Evolutionary conservation across 2,329 filamentous ascomycete genomes (phyloP).

Genomic region (Fonsecaea erecta): DNA sequence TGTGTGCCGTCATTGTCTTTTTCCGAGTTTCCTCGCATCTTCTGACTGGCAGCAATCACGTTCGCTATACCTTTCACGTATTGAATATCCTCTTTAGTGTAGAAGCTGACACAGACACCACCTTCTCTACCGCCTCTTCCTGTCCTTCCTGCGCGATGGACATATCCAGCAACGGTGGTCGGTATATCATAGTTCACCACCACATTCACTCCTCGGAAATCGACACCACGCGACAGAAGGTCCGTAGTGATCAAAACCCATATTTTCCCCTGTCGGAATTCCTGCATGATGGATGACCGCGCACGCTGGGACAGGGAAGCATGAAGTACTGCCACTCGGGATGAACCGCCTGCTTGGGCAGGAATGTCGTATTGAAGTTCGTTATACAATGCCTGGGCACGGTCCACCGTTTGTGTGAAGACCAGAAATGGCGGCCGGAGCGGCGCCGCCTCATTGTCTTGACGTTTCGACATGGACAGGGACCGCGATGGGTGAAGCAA

Average conservation of each 20-base stretch:
- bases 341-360: conserved; percentile 78
- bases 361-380: conserved; percentile 96
- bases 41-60: conserved; percentile 83
- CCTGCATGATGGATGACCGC: conserved; percentile 80
- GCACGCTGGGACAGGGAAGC: conserved; percentile 78
- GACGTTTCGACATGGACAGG: conserved; percentile 51
- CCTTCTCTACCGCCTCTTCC: conserved; percentile 85
- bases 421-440: conserved; percentile 89
- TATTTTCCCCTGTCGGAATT: conserved; percentile 87
- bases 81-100: conserved; percentile 91
- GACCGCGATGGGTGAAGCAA: conserved; percentile 70
- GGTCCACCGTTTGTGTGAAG: conserved; percentile 93
- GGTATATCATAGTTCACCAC: conserved; percentile 98
- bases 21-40: conserved; percentile 56
- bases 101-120: conserved; percentile 89
- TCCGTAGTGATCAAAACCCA: conserved; percentile 98
- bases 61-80: conserved; percentile 91
- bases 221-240: conserved; percentile 85
- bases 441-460: conserved; percentile 57
- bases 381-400: conserved; percentile 82
- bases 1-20: conserved; percentile 47
- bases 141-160: conserved; percentile 90
- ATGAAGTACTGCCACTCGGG: conserved; percentile 87
- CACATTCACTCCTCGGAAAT: conserved; percentile 92
- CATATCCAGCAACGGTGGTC: conserved; percentile 84